phyloP scores from a whole-genome alignment of 106 monocot species.

The Dioscorea dumetorum region DNA sequence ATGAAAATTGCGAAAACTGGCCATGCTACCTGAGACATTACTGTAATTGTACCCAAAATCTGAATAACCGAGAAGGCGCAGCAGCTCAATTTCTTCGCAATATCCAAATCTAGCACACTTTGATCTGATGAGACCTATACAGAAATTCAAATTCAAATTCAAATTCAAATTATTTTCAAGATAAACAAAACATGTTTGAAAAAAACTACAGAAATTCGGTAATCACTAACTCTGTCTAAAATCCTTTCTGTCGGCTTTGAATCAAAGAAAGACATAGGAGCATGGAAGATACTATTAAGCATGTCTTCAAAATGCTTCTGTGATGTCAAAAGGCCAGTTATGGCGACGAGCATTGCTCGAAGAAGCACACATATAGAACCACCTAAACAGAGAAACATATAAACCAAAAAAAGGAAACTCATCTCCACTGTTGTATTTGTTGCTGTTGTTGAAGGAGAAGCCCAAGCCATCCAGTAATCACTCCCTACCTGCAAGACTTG shows the following conservation, averaged over 20 bases:
- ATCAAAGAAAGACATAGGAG: conserved; percentile 87
- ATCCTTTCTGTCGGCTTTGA: conserved; percentile 82
- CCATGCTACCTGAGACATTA: conserved; percentile 95
- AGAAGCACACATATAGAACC: conserved; percentile 56
- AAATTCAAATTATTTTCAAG: too few species aligned
- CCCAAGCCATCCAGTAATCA: conserved; percentile 97
- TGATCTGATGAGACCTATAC: too few species aligned
- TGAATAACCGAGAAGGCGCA: conserved; percentile 71
- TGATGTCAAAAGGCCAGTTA: conserved; percentile 4
- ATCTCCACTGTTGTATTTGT: conserved; percentile 28
- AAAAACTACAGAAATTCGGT: background rate
- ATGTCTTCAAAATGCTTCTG: conserved; percentile 62
- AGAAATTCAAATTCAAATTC: too few species aligned
- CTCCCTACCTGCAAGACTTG: conserved; percentile 75
- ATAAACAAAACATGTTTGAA: too few species aligned
- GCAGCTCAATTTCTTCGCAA: conserved; percentile 46
- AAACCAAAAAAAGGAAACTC: conserved; percentile 51
- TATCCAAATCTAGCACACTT: too few species aligned
- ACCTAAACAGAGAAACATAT: conserved; percentile 52
- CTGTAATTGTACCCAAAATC: conserved; percentile 70
- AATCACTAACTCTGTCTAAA: conserved; percentile 65
- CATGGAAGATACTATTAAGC: conserved; percentile 57
- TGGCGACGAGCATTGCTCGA: conserved; percentile 46
- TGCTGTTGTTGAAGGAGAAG: conserved; percentile 56
- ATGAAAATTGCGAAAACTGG: conserved; percentile 76